These are phyloP conservation scores for Cladosporium sp. DNA, from an alignment of 2,329 filamentous ascomycete genomes.

Conservation along the genomic window DNA sequence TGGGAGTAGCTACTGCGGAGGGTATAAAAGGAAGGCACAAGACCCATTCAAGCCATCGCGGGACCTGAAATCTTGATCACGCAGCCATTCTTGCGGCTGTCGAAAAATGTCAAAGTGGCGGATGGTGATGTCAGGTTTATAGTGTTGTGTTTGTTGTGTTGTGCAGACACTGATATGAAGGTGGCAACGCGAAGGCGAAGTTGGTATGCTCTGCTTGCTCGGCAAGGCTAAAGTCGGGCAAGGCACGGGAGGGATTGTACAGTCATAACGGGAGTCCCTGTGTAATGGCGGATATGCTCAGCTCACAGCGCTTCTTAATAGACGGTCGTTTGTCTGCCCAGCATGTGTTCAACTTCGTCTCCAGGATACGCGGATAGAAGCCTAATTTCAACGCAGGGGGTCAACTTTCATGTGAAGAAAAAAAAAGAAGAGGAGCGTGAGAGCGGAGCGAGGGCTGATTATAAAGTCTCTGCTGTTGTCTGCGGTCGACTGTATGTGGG, in stretches of 20 bases:
- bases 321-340: slow-evolving; percentile 43
- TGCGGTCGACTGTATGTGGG: background rate
- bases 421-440: slow-evolving; percentile 30
- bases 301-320: slow-evolving; percentile 31
- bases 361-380: slow-evolving; percentile 12
- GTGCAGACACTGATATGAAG: background rate
- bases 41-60: slow-evolving; percentile 29
- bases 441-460: background rate
- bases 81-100: slow-evolving; percentile 38
- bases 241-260: slow-evolving; percentile 16
- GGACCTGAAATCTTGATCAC: slow-evolving; percentile 29
- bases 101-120: background rate
- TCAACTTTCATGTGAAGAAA: slow-evolving; percentile 52
- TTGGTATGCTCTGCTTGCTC: slow-evolving; percentile 4
- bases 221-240: slow-evolving; percentile 6
- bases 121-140: slow-evolving; percentile 15
- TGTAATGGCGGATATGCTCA: slow-evolving; percentile 18
- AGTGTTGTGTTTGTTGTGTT: slow-evolving; percentile 22
- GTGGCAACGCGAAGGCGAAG: background rate
- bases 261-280: slow-evolving; percentile 32
- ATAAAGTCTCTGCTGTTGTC: too few species aligned
- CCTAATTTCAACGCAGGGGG: slow-evolving; percentile 39
- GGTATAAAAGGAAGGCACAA: slow-evolving; percentile 7
- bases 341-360: slow-evolving; percentile 50
- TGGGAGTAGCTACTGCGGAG: background rate